Percentiles rank a stretch among this genome's conserved stretches.
Conservation (phyloP, 1,284 basidiomycete genomes). For the Pseudozyma sp. region DNA sequence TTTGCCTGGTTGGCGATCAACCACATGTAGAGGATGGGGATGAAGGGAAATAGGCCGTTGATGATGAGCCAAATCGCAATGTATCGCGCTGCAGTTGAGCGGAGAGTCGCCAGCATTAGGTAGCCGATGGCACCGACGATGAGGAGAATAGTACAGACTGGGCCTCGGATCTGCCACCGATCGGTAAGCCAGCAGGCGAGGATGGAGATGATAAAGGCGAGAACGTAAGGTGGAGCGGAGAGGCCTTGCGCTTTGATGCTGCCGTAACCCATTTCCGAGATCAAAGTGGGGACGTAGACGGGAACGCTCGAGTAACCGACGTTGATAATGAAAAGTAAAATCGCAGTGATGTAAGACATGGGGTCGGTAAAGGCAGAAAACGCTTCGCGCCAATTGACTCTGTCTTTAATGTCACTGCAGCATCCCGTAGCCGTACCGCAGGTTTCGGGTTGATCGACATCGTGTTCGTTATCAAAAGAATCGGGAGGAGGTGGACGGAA, state of each 20-base stretch:
- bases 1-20: conserved; percentile 48
- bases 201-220: conserved; percentile 54
- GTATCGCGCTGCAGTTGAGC: conserved; percentile 45
- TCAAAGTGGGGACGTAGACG: conserved; percentile 64
- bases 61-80: conserved; percentile 54
- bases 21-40: conserved; percentile 63
- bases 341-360: conserved; percentile 51
- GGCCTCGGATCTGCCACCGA: conserved; percentile 49
- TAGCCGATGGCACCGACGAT: conserved; percentile 57
- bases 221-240: conserved; percentile 59
- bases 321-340: conserved; percentile 62
- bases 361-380: conserved; percentile 51
- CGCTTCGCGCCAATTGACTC: conserved; percentile 37
- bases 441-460: background rate
- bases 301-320: conserved; percentile 61
- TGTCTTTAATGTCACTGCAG: conserved; percentile 4
- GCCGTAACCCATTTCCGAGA: conserved; percentile 61
- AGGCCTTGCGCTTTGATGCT: conserved; percentile 54
- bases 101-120: conserved; percentile 53
- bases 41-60: conserved; percentile 57
- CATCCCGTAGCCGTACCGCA: background rate
- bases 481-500: conserved; percentile 36
- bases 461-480: background rate
- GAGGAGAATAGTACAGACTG: conserved; percentile 52
- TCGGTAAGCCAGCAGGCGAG: conserved; percentile 41